Conservation (phyloP, 805 yeast genomes). For the Pichia rugopelliculosa region DNA sequence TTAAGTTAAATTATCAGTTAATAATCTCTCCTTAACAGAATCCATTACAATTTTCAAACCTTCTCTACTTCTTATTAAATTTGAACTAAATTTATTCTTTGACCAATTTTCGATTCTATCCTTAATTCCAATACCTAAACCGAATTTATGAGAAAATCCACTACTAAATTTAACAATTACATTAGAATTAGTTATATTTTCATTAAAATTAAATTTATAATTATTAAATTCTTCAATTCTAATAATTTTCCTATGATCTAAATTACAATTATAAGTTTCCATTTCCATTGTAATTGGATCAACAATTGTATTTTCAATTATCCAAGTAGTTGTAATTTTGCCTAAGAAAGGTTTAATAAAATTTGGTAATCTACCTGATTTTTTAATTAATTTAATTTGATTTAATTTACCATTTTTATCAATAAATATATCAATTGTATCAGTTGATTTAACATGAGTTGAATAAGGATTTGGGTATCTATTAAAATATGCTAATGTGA, state of each 20-base stretch:
- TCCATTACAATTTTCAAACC: slow-evolving; percentile 80
- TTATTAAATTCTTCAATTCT: slow-evolving; percentile 70
- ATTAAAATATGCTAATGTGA: slow-evolving; percentile 69
- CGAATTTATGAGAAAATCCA: slow-evolving; percentile 40
- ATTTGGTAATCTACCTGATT: slow-evolving; percentile 71
- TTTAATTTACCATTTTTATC: slow-evolving; percentile 58
- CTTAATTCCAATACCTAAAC: slow-evolving; percentile 45
- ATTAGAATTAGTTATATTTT: slow-evolving; percentile 38
- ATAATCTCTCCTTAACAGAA: slow-evolving; percentile 19
- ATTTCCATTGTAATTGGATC: slow-evolving; percentile 51
- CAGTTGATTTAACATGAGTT: slow-evolving; percentile 75
- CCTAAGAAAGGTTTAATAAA: slow-evolving; percentile 77
- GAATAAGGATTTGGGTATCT: slow-evolving; percentile 77
- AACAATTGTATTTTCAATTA: slow-evolving; percentile 69
- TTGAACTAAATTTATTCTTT: slow-evolving; percentile 57
- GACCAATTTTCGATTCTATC: slow-evolving; percentile 81
- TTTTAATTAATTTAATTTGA: slow-evolving; percentile 67
- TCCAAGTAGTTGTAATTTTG: slow-evolving; percentile 64
- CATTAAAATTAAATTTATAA: slow-evolving; percentile 33
- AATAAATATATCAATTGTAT: slow-evolving; percentile 57
- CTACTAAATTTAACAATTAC: slow-evolving; percentile 58
- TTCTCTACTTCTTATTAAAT: slow-evolving; percentile 54
- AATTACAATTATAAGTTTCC: slow-evolving; percentile 67
- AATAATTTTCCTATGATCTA: slow-evolving; percentile 75
- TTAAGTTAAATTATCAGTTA: not conserved